phyloP scores from a whole-genome alignment of 257 asterid species.

The Echium plantagineum region DNA sequence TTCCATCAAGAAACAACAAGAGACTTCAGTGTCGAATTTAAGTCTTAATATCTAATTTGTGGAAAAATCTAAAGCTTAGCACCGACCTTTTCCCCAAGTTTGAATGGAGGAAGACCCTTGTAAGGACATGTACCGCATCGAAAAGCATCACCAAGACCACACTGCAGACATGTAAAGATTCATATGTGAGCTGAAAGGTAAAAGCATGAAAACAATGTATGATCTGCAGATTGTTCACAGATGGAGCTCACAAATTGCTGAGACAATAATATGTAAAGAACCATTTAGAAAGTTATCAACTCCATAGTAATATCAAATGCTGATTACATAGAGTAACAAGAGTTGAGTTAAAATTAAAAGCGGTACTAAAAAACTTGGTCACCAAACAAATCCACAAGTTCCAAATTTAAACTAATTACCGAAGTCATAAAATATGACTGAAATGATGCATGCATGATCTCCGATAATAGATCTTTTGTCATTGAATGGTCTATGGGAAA shows the following conservation, averaged over 20 bases:
- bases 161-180: conserved; percentile 31
- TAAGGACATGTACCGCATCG: conserved; percentile 92
- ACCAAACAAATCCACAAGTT: too few species aligned
- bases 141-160: conserved; percentile 97
- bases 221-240: neutral
- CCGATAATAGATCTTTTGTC: neutral
- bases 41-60: too few species aligned
- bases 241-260: neutral
- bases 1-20: too few species aligned
- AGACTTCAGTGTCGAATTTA: too few species aligned
- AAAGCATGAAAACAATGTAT: neutral
- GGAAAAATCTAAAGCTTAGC: neutral
- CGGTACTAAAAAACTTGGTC: too few species aligned
- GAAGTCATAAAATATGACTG: neutral
- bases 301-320: too few species aligned
- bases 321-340: too few species aligned
- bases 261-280: neutral
- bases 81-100: conserved; percentile 83
- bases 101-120: conserved; percentile 82
- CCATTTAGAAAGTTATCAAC: too few species aligned
- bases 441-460: neutral
- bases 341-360: too few species aligned
- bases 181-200: neutral
- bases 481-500: neutral
- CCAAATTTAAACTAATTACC: neutral